Base-by-base conservation (phyloP, 2,329 filamentous ascomycete genomes). In the Tolypocladium tundrense region DNA sequence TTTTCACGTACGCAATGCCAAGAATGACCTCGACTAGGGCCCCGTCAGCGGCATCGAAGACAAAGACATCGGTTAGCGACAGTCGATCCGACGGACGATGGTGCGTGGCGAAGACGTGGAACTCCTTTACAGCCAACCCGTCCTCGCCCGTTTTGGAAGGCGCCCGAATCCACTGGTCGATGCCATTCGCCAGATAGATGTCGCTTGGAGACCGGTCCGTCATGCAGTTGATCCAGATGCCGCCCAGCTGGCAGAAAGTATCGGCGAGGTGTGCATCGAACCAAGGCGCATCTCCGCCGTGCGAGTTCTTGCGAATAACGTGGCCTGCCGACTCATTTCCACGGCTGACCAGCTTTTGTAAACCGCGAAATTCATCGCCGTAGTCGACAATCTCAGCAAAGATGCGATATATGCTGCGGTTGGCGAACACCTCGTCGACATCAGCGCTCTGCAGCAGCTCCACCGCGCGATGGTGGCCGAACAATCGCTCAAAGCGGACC, bases 151-250 rank as follows among this genome's bases (percentile, higher is more conserved):
- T 19, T 55, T 19, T 41, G 31, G 13, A 60, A 4, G 72, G 70
- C 1, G 66, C 64, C 6, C 72, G 69, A 7, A 75, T 67, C 67
- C 63, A 70, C 21, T 58, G 50, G 13, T 73, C 71, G 43, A 68
- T 62, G 1, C 69, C 63, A 13, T 60, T 67, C 7, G 67, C 64
- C 24, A 76, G 63, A 63, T 62, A 76, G 40, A 75, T 69, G 35
- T 70, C 69, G 0, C 42, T 56, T 0, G 60, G 39, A 1, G 54
- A 40, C 6, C 57, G 42, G 9, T 72, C 65, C 0, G 65, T 66
- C 70, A 75, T 70, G 58, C 61, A 64, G 60, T 75, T 76, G 8
- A 70, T 64, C 54, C 60, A 74, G 2, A 76, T 65, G 4, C 73
- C 73, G 19, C 54, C 71, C 0, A 74, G 66, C 59, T 76, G 74